Evolutionary conservation across 441 rosid genomes (phyloP).

Genomic region (Brassica balearica): DNA sequence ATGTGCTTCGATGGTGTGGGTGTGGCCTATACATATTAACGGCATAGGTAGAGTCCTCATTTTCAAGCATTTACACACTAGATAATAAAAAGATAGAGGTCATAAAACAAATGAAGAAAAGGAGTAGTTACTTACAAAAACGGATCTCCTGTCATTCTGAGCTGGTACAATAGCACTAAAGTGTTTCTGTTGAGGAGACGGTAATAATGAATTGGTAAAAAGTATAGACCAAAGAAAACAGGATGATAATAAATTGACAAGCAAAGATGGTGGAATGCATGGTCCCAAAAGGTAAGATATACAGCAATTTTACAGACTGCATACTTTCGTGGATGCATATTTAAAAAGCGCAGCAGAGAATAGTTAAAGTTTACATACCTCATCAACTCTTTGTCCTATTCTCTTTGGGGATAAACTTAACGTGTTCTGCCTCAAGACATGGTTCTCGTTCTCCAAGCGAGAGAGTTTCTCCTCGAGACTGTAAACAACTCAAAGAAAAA

Average conservation of each 20-base stretch:
- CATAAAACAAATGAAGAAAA: slow-evolving; percentile 13
- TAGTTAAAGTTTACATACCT: slow-evolving; percentile 61
- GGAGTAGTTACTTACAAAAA: slow-evolving; percentile 66
- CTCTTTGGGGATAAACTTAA: slow-evolving; percentile 64
- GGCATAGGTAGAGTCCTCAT: slow-evolving; percentile 15
- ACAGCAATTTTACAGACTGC: slow-evolving; percentile 15
- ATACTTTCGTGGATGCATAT: slow-evolving; percentile 27
- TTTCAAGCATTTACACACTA: slow-evolving; percentile 17
- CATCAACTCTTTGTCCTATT: slow-evolving; percentile 62
- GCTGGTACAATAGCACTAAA: slow-evolving; percentile 55
- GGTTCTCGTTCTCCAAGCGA: slow-evolving; percentile 87
- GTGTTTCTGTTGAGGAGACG: slow-evolving; percentile 60
- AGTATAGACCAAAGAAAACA: slow-evolving; percentile 25
- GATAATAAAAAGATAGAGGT: slow-evolving; percentile 12
- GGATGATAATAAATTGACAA: slow-evolving; percentile 9
- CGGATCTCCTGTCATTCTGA: slow-evolving; percentile 61
- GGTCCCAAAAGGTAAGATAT: slow-evolving; percentile 13
- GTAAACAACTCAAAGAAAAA: slow-evolving; percentile 9
- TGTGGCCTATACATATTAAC: slow-evolving; percentile 66
- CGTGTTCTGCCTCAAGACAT: slow-evolving; percentile 81
- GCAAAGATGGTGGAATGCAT: slow-evolving; percentile 18
- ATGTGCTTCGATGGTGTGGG: slow-evolving; percentile 91
- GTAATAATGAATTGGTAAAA: slow-evolving; percentile 22
- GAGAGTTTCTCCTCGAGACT: slow-evolving; percentile 87
- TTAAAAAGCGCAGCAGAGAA: slow-evolving; percentile 28